A percentile compares a stretch with the other conserved stretches of the same genome.
Conservation (phyloP, 75 land plant genomes). For the Cryptomeria japonica region DNA sequence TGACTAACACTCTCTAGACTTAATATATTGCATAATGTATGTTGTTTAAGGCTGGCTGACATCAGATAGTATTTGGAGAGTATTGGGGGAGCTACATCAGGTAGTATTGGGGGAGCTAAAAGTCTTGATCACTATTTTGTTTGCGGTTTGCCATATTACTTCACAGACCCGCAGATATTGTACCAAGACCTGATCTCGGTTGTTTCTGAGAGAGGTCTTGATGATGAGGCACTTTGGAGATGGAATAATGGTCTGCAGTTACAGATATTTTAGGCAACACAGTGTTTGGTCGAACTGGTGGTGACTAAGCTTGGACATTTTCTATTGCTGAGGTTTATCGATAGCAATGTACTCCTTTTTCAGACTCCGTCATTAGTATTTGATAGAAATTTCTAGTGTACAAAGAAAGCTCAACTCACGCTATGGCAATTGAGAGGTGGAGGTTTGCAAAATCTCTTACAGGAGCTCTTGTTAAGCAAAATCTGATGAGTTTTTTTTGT, state of each 20-base stretch:
- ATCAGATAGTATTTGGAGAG: too few relatives aligned
- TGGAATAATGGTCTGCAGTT: constrained; percentile 24
- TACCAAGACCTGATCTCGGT: constrained; percentile 26
- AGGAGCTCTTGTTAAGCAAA: constrained; percentile 5
- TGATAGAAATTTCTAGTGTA: constrained; percentile 28
- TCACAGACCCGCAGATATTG: constrained; percentile 25
- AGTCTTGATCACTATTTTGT: too few relatives aligned
- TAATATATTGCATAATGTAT: too few relatives aligned
- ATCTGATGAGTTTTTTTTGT: constrained; percentile 24
- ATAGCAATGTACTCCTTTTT: constrained; percentile 13
- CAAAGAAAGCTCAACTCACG: constrained; percentile 18
- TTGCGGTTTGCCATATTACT: too few relatives aligned
- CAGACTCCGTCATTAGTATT: constrained; percentile 22
- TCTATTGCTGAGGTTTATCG: not conserved
- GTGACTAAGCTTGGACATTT: constrained; percentile 19
- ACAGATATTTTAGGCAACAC: constrained; percentile 17
- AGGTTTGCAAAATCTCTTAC: constrained; percentile 21
- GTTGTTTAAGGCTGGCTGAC: too few relatives aligned
- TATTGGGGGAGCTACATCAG: too few relatives aligned
- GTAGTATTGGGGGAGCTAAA: too few relatives aligned
- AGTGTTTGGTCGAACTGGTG: constrained; percentile 19
- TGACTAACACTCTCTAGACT: too few relatives aligned
- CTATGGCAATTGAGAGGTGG: not conserved
- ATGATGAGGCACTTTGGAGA: constrained; percentile 35
- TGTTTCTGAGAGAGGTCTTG: constrained; percentile 30